Evolutionary conservation across 495 filamentous ascomycete genomes (phyloP).

Genomic region (Darksidea phi): DNA sequence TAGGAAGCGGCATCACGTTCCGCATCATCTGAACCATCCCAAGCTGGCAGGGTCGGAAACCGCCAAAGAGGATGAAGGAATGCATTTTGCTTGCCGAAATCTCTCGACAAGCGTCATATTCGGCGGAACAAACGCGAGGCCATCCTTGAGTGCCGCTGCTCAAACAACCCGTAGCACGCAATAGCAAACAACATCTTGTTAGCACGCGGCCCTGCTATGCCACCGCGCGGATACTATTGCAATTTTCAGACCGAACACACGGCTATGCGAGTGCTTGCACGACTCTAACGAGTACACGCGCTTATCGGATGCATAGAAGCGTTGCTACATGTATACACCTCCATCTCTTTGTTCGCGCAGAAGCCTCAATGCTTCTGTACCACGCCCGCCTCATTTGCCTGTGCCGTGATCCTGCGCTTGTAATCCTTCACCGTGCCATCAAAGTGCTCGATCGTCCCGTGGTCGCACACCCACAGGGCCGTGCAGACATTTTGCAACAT

Average conservation of each 20-base stretch:
- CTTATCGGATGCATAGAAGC: background rate
- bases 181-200: too few relatives aligned
- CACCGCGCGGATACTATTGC: too few relatives aligned
- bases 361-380: conserved; percentile 51
- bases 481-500: conserved; percentile 96
- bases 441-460: conserved; percentile 95
- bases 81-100: too few relatives aligned
- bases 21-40: background rate
- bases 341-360: background rate
- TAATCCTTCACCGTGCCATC: conserved; percentile 93
- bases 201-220: too few relatives aligned
- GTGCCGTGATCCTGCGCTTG: conserved; percentile 91
- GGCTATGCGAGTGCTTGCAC: too few relatives aligned
- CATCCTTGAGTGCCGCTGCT: too few relatives aligned
- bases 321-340: background rate
- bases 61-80: too few relatives aligned
- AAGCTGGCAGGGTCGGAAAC: too few relatives aligned
- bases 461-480: conserved; percentile 94
- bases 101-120: too few relatives aligned
- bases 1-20: background rate
- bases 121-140: too few relatives aligned
- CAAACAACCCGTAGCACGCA: too few relatives aligned
- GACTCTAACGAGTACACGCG: background rate
- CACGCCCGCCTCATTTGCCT: conserved; percentile 84
- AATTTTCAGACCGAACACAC: too few relatives aligned